A percentile compares a stretch with the other conserved stretches of the same genome.
Conservation (phyloP, 345 rosid species). For the Reutealis trisperma region DNA sequence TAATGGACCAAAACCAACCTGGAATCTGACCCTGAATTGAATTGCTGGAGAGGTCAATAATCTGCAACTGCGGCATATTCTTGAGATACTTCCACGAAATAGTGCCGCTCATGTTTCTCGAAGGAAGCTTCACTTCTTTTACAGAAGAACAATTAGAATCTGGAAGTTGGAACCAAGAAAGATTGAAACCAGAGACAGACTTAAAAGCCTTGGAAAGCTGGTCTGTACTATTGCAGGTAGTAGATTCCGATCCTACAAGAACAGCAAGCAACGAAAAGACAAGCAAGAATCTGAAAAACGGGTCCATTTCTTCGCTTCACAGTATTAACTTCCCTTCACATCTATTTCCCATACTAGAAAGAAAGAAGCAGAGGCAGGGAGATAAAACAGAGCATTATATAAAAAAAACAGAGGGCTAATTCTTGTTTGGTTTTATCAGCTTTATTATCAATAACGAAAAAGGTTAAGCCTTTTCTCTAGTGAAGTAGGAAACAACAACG, state of each 20-base stretch:
- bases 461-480: background rate
- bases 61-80: constrained; percentile 50
- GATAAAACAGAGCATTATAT: background rate
- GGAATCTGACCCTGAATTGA: constrained; percentile 71
- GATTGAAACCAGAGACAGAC: constrained; percentile 66
- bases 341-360: constrained; percentile 28
- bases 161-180: constrained; percentile 47
- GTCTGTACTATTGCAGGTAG: constrained; percentile 50
- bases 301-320: constrained; percentile 25
- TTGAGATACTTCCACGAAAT: constrained; percentile 67
- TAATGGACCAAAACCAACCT: constrained; percentile 65
- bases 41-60: constrained; percentile 70
- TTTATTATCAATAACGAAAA: background rate
- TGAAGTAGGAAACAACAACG: constrained; percentile 14
- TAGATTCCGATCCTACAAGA: constrained; percentile 53
- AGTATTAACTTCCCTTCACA: background rate
- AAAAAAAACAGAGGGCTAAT: background rate
- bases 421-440: background rate
- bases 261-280: constrained; percentile 45
- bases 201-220: constrained; percentile 55
- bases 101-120: constrained; percentile 62
- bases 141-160: constrained; percentile 37
- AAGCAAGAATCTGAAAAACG: constrained; percentile 33
- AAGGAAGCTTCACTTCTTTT: constrained; percentile 45
- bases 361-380: background rate